Base-by-base conservation (phyloP, 345 rosid species). In the Populus pruinosa region DNA sequence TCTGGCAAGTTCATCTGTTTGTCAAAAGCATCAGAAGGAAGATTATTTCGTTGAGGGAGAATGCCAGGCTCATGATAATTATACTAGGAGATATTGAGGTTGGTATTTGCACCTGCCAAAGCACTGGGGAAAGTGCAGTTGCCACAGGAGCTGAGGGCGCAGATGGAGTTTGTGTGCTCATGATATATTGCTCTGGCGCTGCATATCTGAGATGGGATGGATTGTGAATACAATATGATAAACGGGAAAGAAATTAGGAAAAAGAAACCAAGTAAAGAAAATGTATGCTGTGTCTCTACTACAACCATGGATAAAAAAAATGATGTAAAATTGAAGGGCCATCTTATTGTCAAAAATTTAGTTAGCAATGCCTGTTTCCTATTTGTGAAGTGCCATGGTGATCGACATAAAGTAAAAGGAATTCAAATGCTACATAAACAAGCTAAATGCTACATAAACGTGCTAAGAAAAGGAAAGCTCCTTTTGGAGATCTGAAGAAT, bases 131-230 rank as follows among this genome's bases (percentile, higher is more conserved):
- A 81, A 94, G 98, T 76, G 93, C 92, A 67, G 99, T 78, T 76
- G 99, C 99, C 81, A 96, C 97, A 13, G 99, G 98, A 81, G 94
- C 98, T 10, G 97, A 93, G 44, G 98, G 98, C 16, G 98, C 99
- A 76, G 98, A 96, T 72, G 99, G 99, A 78, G 99, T 96, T 85
- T 92, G 99, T 18, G 99, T 96, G 85, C 99, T 96, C 99, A 96
- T 96, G 83, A 96, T 96, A 84, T 96, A 96, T 83, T 93, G 98
- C 86, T 96, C 99, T 62, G 99, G 98, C 65, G 98, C 98, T 65
- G 99, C 74, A 84, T 93, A 96, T 85, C 99, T 95, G 85, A 72
- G 62, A 80, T 73, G 59, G 62, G 63, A 39, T 50, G 68, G 59
- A 31, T 66, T 6, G 16, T 41, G 63, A 49, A 55, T 44, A 33